Conservation (phyloP, 2,329 filamentous ascomycete species). For the Nakataea oryzae region DNA sequence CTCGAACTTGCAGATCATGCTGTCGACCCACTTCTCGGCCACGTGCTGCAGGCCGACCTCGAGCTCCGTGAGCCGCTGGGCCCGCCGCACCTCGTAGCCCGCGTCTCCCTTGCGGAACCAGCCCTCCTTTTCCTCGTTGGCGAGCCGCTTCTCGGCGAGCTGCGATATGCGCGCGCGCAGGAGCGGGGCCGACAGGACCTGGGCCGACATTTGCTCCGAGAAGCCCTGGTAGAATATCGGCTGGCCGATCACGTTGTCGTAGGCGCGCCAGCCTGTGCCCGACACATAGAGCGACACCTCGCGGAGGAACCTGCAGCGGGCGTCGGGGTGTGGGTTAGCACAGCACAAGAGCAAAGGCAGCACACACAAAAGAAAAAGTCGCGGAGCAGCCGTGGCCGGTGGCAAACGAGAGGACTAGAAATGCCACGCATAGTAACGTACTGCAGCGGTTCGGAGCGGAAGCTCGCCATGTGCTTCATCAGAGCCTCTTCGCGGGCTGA, state of each 20-base stretch:
- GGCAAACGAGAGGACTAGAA: not conserved
- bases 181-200: conserved; percentile 65
- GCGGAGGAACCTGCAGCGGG: conserved; percentile 61
- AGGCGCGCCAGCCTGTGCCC: conserved; percentile 89
- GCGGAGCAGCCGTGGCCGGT: no score
- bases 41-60: conserved; percentile 68
- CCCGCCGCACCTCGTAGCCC: conserved; percentile 40
- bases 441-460: conserved; percentile 60
- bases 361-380: not conserved
- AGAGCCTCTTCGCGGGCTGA: conserved; percentile 51
- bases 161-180: conserved; percentile 65
- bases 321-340: not conserved
- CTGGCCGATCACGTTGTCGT: conserved; percentile 82
- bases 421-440: conserved; percentile 17
- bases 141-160: conserved; percentile 63
- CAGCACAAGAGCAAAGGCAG: no score
- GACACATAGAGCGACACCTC: conserved; percentile 91
- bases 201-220: conserved; percentile 75
- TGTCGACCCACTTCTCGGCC: conserved; percentile 76
- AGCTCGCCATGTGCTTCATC: conserved; percentile 77
- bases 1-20: conserved; percentile 99
- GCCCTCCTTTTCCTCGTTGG: conserved; percentile 68
- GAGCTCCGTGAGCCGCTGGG: conserved; percentile 51
- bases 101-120: conserved; percentile 47
- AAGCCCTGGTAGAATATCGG: conserved; percentile 91